Percentiles rank a stretch among this genome's conserved stretches.
Evolutionary conservation across 2,329 filamentous ascomycete species (phyloP).

Genomic region (Thermomyces lanuginosus): DNA sequence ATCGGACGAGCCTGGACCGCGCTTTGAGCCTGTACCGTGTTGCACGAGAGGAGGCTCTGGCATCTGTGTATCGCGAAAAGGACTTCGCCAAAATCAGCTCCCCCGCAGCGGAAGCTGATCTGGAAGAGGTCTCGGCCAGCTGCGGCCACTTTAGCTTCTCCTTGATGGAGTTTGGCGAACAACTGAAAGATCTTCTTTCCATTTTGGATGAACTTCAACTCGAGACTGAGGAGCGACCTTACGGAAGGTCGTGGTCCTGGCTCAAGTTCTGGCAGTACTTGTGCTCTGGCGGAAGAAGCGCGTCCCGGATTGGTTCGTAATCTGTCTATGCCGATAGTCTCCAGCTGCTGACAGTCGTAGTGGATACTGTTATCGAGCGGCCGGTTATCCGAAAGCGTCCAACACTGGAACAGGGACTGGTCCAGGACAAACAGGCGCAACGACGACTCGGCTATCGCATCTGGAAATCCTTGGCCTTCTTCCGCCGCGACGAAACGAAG

Average conservation of each 20-base stretch:
- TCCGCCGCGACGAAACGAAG: slow-evolving; percentile 49
- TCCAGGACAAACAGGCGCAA: no score
- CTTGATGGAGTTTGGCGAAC: slow-evolving; percentile 75
- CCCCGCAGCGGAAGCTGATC: slow-evolving; percentile 70
- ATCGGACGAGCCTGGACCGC: slow-evolving; percentile 62
- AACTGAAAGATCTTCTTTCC: slow-evolving; percentile 67
- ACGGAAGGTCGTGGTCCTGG: slow-evolving; percentile 65
- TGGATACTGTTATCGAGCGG: slow-evolving; percentile 10
- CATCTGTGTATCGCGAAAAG: slow-evolving; percentile 64
- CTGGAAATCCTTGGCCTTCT: slow-evolving; percentile 39
- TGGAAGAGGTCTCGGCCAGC: slow-evolving; percentile 93
- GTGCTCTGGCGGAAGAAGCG: no score
- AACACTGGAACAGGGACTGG: no score
- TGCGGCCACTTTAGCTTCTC: slow-evolving; percentile 95
- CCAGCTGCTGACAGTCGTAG: no score
- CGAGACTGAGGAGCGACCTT: slow-evolving; percentile 45
- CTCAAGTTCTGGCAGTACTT: slow-evolving; percentile 53
- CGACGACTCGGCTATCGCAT: slow-evolving; percentile 31
- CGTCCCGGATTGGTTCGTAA: slow-evolving; percentile 11
- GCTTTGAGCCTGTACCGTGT: slow-evolving; percentile 65
- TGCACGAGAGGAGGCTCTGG: slow-evolving; percentile 59
- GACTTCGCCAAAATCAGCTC: slow-evolving; percentile 53
- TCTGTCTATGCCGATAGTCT: neutral
- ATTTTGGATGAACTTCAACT: slow-evolving; percentile 70
- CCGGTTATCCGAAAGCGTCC: slow-evolving; percentile 4